Base-by-base conservation (phyloP, 129 eudicot genomes). In the Gnaphalium uliginosum region DNA sequence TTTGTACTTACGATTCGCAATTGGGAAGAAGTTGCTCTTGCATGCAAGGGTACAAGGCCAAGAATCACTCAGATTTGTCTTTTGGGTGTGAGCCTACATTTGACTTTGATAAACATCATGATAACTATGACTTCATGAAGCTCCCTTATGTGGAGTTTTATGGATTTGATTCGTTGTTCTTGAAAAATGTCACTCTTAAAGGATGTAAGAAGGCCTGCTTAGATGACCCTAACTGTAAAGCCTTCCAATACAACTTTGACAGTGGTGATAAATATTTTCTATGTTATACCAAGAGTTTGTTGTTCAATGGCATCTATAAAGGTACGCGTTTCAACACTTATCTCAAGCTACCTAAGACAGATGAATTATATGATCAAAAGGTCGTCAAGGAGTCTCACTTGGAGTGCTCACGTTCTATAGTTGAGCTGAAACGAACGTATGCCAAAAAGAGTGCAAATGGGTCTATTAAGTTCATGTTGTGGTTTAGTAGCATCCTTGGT, bases 21-120 rank as follows among this genome's bases (percentile, higher is more conserved):
- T 26, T 6, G 39, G 68, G 41, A 62, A 27, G 68, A 18, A 62
- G 68, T 23, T 62, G 68, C 68, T 10, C 68, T 26, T 62, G 68
- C 15, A 62, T 62, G 68, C 68, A 62, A 13, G 68, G 68, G 32
- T 61, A 61, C 37, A 61, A 61, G 37, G 66, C 37, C 30, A 22
- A 22, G 64, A 22, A 58, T 24, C 17, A 59, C 5, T 59, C 65
- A 59, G 65, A 59, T 59, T 23, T 23, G 65, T 59, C 65, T 23
- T 23, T 59, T 1, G 65, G 65, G 33, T 59, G 65, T 23, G 65
- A 19, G 23, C 65, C 65, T 24, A 59, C 33, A 11, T 59, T 59
- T 26, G n/a, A 59, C 6, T 5, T 24, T 22, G 2, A 23, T 9
- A 22, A 1, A 24, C 27, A 10, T 59, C 65, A 9, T 22, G 65